Base-by-base conservation (phyloP, 768 basidiomycete genomes). In the Rickenella mellea region DNA sequence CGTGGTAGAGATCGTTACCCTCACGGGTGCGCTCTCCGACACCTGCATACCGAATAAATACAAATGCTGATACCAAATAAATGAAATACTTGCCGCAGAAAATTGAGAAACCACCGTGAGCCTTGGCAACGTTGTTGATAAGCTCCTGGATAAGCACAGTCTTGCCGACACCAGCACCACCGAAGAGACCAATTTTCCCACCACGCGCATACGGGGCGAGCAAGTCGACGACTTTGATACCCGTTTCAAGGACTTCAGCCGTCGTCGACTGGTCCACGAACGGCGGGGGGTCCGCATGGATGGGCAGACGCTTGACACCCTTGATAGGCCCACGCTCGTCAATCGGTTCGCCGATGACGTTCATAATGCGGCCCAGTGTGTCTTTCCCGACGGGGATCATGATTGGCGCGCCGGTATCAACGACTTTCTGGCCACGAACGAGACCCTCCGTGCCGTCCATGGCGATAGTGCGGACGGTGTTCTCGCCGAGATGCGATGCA, bases 371-470 rank as follows among this genome's bases (percentile, higher is more conserved):
- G 39, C 96, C 96, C 46, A 99, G 83, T 44, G 89, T 93, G 45
- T 76, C 89, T 48, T 78, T 78, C 50, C 96, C 96, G 58, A 99
- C 96, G 53, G 96, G 96, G 49, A 99, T 89, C 68, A 76, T 74
- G 68, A 99, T 99, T 65, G 96, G 96, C 39, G 83, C 72, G 62
- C 96, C 96, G 28, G 94, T 96, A 69, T 98, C 96, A 58, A 96
- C 59, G 58, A 98, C 96, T 71, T 82, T 91, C 65, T 93, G 87
- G 39, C 96, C 96, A 68, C 96, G 92, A 52, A 99, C 93, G 59
- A 99, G 88, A 87, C 96, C 96, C 68, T 96, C 96, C 41, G 96
- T 99, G 83, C 94, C 93, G 61, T 97, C 96, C 96, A 99, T 99
- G 58, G 96, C 96, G 78, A 99, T 99, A 66, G 90, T 94, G 58